phyloP scores from a whole-genome alignment of 768 basidiomycete genomes.

The Crassisporium funariophilum region DNA sequence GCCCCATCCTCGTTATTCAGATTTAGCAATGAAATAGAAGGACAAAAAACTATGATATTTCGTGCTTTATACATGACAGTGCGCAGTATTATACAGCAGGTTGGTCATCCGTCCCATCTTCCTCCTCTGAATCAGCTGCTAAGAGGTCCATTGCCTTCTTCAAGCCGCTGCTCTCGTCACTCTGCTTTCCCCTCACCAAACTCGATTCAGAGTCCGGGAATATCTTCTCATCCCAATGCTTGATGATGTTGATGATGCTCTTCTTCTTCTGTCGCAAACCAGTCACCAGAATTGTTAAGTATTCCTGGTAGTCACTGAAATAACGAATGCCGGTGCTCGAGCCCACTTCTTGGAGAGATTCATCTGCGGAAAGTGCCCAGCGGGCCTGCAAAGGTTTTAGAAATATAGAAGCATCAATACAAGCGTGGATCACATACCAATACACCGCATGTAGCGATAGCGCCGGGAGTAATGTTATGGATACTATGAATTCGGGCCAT shows the following conservation, averaged over 20 bases:
- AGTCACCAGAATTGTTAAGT: constrained; percentile 13
- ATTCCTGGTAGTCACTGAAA: constrained; percentile 14
- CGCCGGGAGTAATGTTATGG: constrained; percentile 17
- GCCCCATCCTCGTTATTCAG: no score
- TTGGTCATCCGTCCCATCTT: no score
- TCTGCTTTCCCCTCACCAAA: no score
- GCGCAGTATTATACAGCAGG: not conserved
- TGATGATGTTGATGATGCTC: constrained; percentile 14
- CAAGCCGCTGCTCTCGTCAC: constrained; percentile 4
- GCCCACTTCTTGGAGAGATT: constrained; percentile 13
- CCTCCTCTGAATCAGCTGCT: constrained; percentile 12
- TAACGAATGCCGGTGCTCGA: constrained; percentile 17
- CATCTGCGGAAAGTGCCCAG: constrained; percentile 18
- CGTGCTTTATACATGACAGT: not conserved
- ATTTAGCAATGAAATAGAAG: not conserved
- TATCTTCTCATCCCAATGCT: constrained; percentile 16
- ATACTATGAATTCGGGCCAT: constrained; percentile 17
- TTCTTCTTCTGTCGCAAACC: constrained; percentile 13
- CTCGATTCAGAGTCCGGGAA: constrained; percentile 16
- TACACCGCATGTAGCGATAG: constrained; percentile 13
- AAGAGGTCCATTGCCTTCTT: constrained; percentile 12
- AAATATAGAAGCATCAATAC: not conserved
- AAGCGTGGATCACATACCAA: constrained; percentile 9
- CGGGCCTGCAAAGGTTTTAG: constrained; percentile 9
- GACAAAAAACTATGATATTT: not conserved